Evolutionary conservation across 352 stramenopile species (phyloP).

Genomic region (Saprolegnia parasitica): DNA sequence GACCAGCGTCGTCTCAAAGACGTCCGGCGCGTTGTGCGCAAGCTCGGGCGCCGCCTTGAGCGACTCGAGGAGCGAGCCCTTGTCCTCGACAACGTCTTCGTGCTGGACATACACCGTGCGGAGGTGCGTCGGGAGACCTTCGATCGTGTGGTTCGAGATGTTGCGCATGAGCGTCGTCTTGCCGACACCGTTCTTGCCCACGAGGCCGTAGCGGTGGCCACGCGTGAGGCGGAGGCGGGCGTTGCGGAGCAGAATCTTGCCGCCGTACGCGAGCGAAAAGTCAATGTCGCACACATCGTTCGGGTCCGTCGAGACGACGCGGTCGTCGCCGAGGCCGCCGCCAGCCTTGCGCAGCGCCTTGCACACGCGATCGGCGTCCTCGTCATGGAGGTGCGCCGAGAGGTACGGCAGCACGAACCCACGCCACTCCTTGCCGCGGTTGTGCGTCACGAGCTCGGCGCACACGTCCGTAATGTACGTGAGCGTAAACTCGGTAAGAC

Average conservation of each 20-base stretch:
- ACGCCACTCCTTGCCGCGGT: slow-evolving; percentile 54
- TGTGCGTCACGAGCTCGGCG: slow-evolving; percentile 51
- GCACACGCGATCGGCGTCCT: slow-evolving; percentile 45
- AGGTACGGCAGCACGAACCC: slow-evolving; percentile 50
- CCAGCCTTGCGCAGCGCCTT: slow-evolving; percentile 49
- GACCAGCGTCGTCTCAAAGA: slow-evolving; percentile 72
- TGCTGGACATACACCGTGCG: slow-evolving; percentile 96
- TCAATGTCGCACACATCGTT: slow-evolving; percentile 70
- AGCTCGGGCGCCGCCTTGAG: slow-evolving; percentile 68
- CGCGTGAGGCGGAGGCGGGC: slow-evolving; percentile 92
- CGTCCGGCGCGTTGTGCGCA: slow-evolving; percentile 60
- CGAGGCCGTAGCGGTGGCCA: slow-evolving; percentile 93
- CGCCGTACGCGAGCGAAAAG: slow-evolving; percentile 69
- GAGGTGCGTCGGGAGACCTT: slow-evolving; percentile 87
- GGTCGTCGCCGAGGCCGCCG: slow-evolving; percentile 47
- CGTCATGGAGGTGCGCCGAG: slow-evolving; percentile 50
- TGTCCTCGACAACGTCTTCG: slow-evolving; percentile 92
- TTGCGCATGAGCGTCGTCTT: slow-evolving; percentile 95
- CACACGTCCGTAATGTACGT: slow-evolving; percentile 61
- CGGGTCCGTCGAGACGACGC: slow-evolving; percentile 51
- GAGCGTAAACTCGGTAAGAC: slow-evolving; percentile 49
- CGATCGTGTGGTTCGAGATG: slow-evolving; percentile 85
- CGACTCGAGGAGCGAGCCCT: slow-evolving; percentile 60
- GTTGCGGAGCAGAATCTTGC: slow-evolving; percentile 96
- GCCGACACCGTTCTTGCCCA: slow-evolving; percentile 95